Evolutionary conservation across 768 basidiomycete genomes (phyloP), one percentile per base, ranked within the genome.

Genomic region (Candolleomyces efflorescens): DNA sequence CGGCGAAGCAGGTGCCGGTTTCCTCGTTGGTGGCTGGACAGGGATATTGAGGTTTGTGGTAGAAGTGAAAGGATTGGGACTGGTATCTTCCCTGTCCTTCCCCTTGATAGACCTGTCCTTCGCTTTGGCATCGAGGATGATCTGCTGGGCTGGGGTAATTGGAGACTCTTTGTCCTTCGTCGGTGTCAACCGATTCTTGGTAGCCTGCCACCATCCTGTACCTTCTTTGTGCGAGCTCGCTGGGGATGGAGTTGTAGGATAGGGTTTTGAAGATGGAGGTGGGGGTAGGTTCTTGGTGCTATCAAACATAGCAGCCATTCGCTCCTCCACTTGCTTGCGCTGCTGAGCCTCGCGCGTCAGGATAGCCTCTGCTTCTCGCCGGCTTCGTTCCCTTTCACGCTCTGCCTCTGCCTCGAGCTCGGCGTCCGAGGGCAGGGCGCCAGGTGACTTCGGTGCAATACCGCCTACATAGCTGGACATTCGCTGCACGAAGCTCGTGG

Each of bases 131-230:
- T 93, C 90, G 56, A 81, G 78, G 49, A 92, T 85, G 54, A 94
- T 78, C 63, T 91, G 90, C 64, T 93, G 91, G 0, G 92, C 91
- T 9, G 91, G 90, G 0, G 92, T 93, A n/a, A 90, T 82, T 17
- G 73, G 68, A 12, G 57, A 47, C 13, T 89, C 83, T 64, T 81
- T 82, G 11, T 85, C 85, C 63, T 92, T 93, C 12, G 87, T 87
- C 2, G 91, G 89, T 0, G 90, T 91, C 10, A 94, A 78, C 62
- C 75, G 84, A 62, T 82, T 82, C 77, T 89, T 92, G 18, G 90
- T 83, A 3, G 82, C 76, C 11, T 80, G 70, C 88, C 90, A 91
- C 92, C 92, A 93, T 46, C 77, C 77, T 1, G 69, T 23, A 44
- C 60, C 65, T n/a, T 86, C 89, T 69, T 88, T 87, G 63, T 85